Conservation (phyloP, 2,329 filamentous ascomycete genomes). For the Colletotrichum tanaceti region DNA sequence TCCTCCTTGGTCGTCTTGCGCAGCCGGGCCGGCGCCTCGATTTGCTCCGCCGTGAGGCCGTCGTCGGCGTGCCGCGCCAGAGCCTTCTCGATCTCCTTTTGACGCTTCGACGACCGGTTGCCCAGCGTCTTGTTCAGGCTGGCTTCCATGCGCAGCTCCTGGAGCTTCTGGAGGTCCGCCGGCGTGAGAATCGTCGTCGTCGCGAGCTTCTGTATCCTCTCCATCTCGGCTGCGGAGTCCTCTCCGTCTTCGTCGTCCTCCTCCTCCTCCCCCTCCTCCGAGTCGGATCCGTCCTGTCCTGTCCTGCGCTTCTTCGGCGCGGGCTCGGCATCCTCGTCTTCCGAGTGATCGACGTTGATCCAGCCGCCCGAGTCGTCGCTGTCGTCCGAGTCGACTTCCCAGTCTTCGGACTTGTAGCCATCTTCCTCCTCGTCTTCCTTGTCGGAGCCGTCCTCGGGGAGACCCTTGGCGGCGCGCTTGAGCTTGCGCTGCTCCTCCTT, state of each 20-base stretch:
- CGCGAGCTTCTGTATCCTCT: constrained; percentile 78
- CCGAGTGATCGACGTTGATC: constrained; percentile 90
- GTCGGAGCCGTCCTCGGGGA: constrained; percentile 72
- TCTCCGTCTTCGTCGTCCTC: constrained; percentile 61
- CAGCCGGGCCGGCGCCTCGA: constrained; percentile 85
- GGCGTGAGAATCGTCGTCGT: constrained; percentile 95
- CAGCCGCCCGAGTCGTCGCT: constrained; percentile 84
- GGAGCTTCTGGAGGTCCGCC: constrained; percentile 93
- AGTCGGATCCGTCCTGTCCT: constrained; percentile 36
- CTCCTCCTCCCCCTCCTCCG: constrained; percentile 36
- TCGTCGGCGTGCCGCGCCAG: constrained; percentile 81
- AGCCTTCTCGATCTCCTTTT: constrained; percentile 62
- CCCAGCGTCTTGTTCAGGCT: constrained; percentile 74
- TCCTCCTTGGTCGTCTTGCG: constrained; percentile 92
- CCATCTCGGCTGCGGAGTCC: constrained; percentile 56
- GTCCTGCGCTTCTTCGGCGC: constrained; percentile 61
- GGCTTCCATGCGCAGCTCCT: constrained; percentile 83
- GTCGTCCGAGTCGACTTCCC: constrained; percentile 71
- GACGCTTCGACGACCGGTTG: constrained; percentile 45
- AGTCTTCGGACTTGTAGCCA: constrained; percentile 65
- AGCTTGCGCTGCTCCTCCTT: constrained; percentile 88
- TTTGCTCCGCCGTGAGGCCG: constrained; percentile 88
- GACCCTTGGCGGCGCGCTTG: constrained; percentile 75
- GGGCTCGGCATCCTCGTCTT: constrained; percentile 81
- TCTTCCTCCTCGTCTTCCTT: constrained; percentile 72